Conservation (phyloP, 306 rosid genomes). For the Dalbergia cultrata region DNA sequence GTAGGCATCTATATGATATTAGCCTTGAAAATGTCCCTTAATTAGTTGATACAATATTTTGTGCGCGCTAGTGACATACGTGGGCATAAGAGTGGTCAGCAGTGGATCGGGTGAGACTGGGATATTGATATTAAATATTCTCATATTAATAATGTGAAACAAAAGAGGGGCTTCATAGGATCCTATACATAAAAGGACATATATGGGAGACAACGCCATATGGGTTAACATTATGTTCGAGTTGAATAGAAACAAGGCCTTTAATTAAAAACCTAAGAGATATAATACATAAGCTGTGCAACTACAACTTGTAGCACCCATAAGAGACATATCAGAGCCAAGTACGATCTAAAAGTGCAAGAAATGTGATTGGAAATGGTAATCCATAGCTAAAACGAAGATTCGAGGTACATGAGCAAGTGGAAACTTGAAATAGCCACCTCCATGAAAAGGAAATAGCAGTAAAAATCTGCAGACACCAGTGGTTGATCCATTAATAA, state of each 20-base stretch:
- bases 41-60: slow-evolving; percentile 1
- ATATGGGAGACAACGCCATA: slow-evolving; percentile 43
- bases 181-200: not conserved
- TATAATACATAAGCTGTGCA: not conserved
- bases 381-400: slow-evolving; percentile 46
- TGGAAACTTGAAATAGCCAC: slow-evolving; percentile 31
- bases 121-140: slow-evolving; percentile 21
- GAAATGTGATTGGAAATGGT: slow-evolving; percentile 43
- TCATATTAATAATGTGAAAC: not conserved
- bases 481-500: slow-evolving; percentile 13
- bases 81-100: slow-evolving; percentile 25
- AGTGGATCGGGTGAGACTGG: slow-evolving; percentile 12
- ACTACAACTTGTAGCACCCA: no score
- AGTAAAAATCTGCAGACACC: not conserved
- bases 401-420: slow-evolving; percentile 41
- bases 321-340: not conserved
- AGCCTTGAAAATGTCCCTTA: not conserved
- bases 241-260: slow-evolving; percentile 26
- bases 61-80: not conserved
- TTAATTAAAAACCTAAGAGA: slow-evolving; percentile 36
- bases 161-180: not conserved
- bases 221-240: slow-evolving; percentile 45
- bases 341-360: slow-evolving; percentile 22
- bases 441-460: slow-evolving; percentile 9
- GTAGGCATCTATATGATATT: slow-evolving; percentile 16